These are phyloP conservation scores for Aegilops tauschii DNA, from an alignment of 176 grass and related monocot species.

Conservation along the genomic window DNA sequence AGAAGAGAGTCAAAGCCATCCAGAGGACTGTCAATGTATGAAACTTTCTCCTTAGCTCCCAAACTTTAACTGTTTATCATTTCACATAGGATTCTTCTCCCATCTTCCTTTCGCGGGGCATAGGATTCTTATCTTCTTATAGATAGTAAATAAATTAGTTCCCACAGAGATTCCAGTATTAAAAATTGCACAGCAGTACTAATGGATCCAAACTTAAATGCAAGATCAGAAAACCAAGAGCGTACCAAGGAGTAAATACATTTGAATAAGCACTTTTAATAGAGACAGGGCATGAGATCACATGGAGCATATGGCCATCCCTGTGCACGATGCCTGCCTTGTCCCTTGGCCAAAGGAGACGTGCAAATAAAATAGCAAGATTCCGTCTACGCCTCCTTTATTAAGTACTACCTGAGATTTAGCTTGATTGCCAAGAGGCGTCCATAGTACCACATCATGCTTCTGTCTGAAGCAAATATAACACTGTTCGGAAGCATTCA, in stretches of 20 bases:
- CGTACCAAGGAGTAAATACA: background rate
- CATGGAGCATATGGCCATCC: slow-evolving; percentile 29
- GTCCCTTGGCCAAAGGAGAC: slow-evolving; percentile 17
- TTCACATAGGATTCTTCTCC: background rate
- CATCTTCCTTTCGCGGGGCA: background rate
- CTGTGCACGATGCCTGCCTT: slow-evolving; percentile 30
- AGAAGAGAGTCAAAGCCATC: slow-evolving; percentile 90
- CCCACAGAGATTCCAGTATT: slow-evolving; percentile 25
- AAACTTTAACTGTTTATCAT: slow-evolving; percentile 9
- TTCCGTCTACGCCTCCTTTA: background rate
- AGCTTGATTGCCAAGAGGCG: slow-evolving; percentile 19
- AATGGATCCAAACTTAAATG: slow-evolving; percentile 9
- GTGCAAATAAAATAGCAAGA: slow-evolving; percentile 45
- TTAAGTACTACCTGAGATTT: background rate
- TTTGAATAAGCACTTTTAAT: slow-evolving; percentile 20
- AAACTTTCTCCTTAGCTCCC: slow-evolving; percentile 12
- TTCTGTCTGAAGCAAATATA: slow-evolving; percentile 50
- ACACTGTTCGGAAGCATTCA: background rate
- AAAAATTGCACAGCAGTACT: background rate
- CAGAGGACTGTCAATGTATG: slow-evolving; percentile 87
- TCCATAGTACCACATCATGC: slow-evolving; percentile 20
- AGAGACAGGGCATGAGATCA: slow-evolving; percentile 22
- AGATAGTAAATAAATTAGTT: slow-evolving; percentile 22
- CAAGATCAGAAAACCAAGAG: background rate
- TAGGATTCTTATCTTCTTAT: slow-evolving; percentile 33